Base-by-base conservation (phyloP, 805 yeast genomes). In the Wickerhamiella hasegawae region DNA sequence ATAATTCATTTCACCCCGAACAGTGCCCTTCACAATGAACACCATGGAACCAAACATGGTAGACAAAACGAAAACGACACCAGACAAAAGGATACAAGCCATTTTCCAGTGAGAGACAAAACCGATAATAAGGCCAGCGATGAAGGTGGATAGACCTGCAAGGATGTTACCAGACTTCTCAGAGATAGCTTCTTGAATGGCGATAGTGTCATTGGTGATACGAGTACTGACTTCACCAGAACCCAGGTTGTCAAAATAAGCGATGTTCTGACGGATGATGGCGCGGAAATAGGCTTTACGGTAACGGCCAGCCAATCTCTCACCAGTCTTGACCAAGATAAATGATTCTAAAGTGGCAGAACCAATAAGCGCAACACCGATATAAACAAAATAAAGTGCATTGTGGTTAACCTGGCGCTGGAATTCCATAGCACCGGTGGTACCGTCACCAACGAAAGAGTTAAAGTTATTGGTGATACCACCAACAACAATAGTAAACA, bases 201-300 rank as follows among this genome's bases (percentile, higher is more conserved):
- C 32, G 20, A 45, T 47, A n/a, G 59, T 55, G 27, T 57, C 61
- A 8, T 51, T 49, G 29, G 59, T 50, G 39, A 57, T 57, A 14
- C 62, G 52, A 16, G 58, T 50, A 20, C 60, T 56, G 32, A 57
- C 56, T 32, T 56, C 60, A 14, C 62, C 62, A 6, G 59, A 46
- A 6, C 62, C 62, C 22, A 57, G 45, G 30, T 50, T 49, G 35
- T 57, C 62, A 35, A 57, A 58, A 35, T 54, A 58, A 17, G 53
- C 62, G 29, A 57, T 47, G 32, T 57, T 57, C 38, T 57, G 62
- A 16, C 56, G 44, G 28, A 57, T 42, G 11, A 51, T 45, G 3
- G 59, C 57, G 18, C 39, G 38, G 20, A 57, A 42, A 33, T 55
- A 57, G 21, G 46, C 41, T 39, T 54, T 48, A 18, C 61, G 49